Conservation (phyloP, 2,329 filamentous ascomycete species). For the Ilyonectria destructans region DNA sequence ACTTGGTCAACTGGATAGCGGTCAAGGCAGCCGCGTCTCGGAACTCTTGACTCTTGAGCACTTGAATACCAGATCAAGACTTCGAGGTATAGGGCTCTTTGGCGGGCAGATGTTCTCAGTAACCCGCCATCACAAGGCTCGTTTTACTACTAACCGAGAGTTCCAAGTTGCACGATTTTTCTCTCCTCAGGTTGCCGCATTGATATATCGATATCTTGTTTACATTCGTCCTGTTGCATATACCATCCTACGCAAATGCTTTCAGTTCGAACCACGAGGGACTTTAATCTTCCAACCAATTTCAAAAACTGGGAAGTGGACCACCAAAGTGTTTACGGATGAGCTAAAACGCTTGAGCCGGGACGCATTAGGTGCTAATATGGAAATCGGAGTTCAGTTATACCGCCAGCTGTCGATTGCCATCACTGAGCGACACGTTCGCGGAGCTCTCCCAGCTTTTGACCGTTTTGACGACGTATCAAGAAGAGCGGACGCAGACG, state of each 20-base stretch:
- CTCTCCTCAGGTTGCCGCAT: not conserved
- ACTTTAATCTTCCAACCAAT: no score
- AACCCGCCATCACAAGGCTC: constrained; percentile 4
- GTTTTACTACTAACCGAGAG: not conserved
- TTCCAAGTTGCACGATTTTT: not conserved
- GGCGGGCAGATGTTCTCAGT: constrained; percentile 4
- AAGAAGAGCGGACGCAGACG: not conserved
- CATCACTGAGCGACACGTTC: no score
- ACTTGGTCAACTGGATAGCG: constrained; percentile 5
- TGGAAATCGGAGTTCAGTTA: no score
- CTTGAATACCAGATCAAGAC: not conserved
- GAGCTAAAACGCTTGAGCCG: no score
- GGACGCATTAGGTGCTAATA: no score
- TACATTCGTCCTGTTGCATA: not conserved
- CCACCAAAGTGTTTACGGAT: no score
- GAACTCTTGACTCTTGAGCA: constrained; percentile 14
- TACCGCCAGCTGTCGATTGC: no score
- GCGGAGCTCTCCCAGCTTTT: no score
- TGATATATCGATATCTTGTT: not conserved
- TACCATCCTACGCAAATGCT: no score
- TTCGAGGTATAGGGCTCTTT: not conserved
- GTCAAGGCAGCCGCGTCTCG: constrained; percentile 11
- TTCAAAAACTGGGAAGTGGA: no score
- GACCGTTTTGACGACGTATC: no score
- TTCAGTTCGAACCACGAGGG: not conserved